Evolutionary conservation across 352 stramenopile species (phyloP), one percentile per base, ranked within the genome.

Genomic region (Phytophthora idaei): DNA sequence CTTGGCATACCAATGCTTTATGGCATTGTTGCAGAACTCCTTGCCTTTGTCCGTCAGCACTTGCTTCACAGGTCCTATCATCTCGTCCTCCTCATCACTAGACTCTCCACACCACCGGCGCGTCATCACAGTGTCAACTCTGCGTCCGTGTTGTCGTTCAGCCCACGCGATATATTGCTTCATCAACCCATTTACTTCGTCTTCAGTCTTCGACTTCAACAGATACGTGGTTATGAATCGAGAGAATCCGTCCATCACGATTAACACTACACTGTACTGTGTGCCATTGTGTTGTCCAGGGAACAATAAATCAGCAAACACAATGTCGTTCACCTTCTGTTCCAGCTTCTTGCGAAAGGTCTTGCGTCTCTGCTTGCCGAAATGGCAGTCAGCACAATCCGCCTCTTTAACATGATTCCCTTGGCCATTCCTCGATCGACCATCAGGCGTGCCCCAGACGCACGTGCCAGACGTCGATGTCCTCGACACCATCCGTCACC

Each of bases 341-440:
- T 67, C 57, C 1, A 72, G 21, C 11, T 9, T 64, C 49, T 66
- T 67, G 3, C 15, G 25, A 3, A 51, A 67, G 27, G 56, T 57
- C 17, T 66, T 66, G 4, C 46, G 17, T n/a, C 36, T 28, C 27
- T 61, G 64, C 50, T 71, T 71, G 2, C 49, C 64, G 10, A 71
- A 45, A 27, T 66, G 56, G 21, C 49, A 66, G n/a, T 60, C 50
- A 2, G 34, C 41, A 44, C 56, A 71, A 11, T 65, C 63, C 34
- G 41, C 14, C 41, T 39, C 32, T 57, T 37, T 1, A 69, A 46
- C 53, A 64, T 58, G 14, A 70, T 64, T 0, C 62, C 54, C 29
- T 70, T 70, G 2, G 29, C 57, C 14, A 71, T 46, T n/a, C 57
- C 9, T 7, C 52, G 44, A 41, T 71, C 64, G 12, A 55, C 50